Evolutionary conservation across 2,329 filamentous ascomycete genomes (phyloP).

Genomic region (Colletotrichum tofieldiae): DNA sequence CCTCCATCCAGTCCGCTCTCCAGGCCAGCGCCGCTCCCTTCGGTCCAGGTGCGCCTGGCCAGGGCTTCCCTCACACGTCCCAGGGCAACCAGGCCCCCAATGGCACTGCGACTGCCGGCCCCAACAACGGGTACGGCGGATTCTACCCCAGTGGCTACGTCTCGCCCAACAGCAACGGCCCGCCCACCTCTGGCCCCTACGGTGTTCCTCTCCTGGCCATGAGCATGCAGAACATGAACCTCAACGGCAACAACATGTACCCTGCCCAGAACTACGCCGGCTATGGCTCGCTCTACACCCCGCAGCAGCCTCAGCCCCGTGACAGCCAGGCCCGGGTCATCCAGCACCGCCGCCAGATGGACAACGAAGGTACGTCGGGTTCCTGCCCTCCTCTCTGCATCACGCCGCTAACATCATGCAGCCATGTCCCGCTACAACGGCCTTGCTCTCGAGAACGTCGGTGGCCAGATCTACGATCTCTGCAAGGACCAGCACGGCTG

Average conservation of each 20-base stretch:
- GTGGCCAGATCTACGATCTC: constrained; percentile 87
- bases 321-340: constrained; percentile 85
- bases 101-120: constrained; percentile 17
- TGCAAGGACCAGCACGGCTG: constrained; percentile 99
- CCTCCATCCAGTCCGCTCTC: constrained; percentile 78
- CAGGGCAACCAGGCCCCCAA: constrained; percentile 46
- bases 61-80: constrained; percentile 46
- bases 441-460: constrained; percentile 84
- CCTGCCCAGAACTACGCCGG: constrained; percentile 71
- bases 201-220: constrained; percentile 75
- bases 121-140: constrained; percentile 32
- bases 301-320: constrained; percentile 67
- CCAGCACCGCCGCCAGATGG: constrained; percentile 81
- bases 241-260: constrained; percentile 64
- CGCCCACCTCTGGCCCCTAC: constrained; percentile 47
- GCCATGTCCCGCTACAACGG: constrained; percentile 87
- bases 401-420: constrained; percentile 54
- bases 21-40: constrained; percentile 88
- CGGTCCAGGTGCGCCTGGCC: constrained; percentile 70
- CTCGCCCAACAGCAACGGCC: constrained; percentile 30
- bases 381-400: neutral
- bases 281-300: constrained; percentile 68
- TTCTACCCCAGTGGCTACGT: constrained; percentile 38
- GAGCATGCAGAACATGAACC: constrained; percentile 77
- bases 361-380: constrained; percentile 74